A percentile compares a stretch with the other conserved stretches of the same genome.
phyloP scores from a whole-genome alignment of 441 rosid genomes.

The Erodium moschatum region DNA sequence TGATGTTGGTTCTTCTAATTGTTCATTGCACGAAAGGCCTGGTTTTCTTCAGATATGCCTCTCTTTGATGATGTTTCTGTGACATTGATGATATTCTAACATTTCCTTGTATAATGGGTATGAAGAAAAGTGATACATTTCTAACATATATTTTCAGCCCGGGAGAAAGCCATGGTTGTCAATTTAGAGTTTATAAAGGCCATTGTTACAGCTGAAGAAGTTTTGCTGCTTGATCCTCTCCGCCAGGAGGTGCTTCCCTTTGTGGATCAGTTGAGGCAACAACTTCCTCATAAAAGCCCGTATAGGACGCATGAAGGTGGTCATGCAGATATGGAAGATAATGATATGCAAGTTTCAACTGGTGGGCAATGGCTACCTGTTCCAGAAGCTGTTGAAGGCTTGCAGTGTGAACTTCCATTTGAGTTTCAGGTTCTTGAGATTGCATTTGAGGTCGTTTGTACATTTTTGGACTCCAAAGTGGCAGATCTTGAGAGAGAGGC shows the following conservation, averaged over 20 bases:
- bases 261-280: conserved; percentile 66
- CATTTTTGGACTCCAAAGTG: conserved; percentile 54
- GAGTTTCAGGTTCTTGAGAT: conserved; percentile 95
- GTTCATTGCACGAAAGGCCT: background rate
- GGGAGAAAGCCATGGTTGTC: conserved; percentile 90
- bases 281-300: conserved; percentile 47
- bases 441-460: conserved; percentile 77
- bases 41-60: background rate
- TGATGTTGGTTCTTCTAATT: background rate
- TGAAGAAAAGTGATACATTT: conserved; percentile 1
- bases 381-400: conserved; percentile 69
- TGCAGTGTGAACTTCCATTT: conserved; percentile 76
- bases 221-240: conserved; percentile 66
- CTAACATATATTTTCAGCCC: conserved; percentile 36
- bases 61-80: background rate
- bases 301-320: conserved; percentile 30
- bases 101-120: background rate
- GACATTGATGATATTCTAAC: background rate
- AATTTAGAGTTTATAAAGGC: conserved; percentile 82
- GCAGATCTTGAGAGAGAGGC: conserved; percentile 74
- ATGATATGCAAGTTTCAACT: conserved; percentile 37
- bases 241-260: conserved; percentile 69
- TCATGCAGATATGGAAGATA: conserved; percentile 28
- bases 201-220: conserved; percentile 85
- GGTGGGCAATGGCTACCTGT: conserved; percentile 44